Conservation (phyloP, 2,329 filamentous ascomycete species). For the Aspergillus jensenii region DNA sequence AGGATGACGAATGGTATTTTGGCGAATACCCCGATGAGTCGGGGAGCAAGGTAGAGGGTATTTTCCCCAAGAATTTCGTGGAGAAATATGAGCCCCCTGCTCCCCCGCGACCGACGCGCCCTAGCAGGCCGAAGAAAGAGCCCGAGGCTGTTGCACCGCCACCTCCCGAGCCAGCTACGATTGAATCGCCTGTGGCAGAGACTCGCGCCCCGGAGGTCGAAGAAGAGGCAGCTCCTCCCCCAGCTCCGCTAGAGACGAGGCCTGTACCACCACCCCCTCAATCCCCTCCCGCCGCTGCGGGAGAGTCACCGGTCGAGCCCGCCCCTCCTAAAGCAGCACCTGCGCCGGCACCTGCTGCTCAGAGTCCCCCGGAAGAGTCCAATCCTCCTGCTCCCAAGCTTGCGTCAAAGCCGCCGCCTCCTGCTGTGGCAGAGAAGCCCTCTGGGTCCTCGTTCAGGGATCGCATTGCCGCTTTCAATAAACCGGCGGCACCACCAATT, state of each 20-base stretch:
- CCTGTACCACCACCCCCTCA: constrained; percentile 28
- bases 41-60: constrained; percentile 75
- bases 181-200: constrained; percentile 26
- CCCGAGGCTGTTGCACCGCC: constrained; percentile 40
- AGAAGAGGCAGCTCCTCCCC: constrained; percentile 20
- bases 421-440: constrained; percentile 70
- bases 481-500: constrained; percentile 76
- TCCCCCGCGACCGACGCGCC: constrained; percentile 78
- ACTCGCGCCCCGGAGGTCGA: constrained; percentile 37
- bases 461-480: constrained; percentile 96
- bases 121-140: constrained; percentile 67
- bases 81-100: constrained; percentile 91
- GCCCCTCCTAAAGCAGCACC: constrained; percentile 26
- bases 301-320: constrained; percentile 27
- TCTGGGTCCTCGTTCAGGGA: constrained; percentile 79
- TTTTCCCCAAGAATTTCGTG: constrained; percentile 96
- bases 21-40: constrained; percentile 79
- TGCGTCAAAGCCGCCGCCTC: constrained; percentile 62
- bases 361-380: constrained; percentile 28
- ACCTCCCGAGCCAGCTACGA: constrained; percentile 34
- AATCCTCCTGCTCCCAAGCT: constrained; percentile 43
- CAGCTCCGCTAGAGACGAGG: background rate
- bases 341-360: constrained; percentile 28
- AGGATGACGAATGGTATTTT: constrained; percentile 91
- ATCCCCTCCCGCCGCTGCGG: constrained; percentile 23